A percentile compares a stretch with the other conserved stretches of the same genome.
Evolutionary conservation across 345 rosid genomes (phyloP).

Genomic region (Populus alba): DNA sequence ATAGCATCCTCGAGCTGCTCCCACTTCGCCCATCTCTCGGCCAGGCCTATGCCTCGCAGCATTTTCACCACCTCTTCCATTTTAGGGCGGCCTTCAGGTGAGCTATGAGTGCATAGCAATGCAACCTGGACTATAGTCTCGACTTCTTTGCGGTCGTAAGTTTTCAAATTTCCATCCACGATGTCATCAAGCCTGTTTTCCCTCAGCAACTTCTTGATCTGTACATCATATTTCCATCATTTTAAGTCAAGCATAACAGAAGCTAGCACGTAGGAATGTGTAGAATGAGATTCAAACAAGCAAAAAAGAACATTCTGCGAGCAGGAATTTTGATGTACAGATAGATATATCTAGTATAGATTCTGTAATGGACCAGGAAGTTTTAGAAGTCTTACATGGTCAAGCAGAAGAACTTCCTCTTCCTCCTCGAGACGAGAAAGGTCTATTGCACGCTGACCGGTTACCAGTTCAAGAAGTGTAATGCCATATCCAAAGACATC

Average conservation of each 20-base stretch:
- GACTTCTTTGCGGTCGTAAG: constrained; percentile 58
- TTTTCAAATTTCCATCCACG: constrained; percentile 57
- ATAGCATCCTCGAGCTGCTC: constrained; percentile 67
- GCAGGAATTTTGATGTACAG: neutral
- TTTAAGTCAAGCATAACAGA: neutral
- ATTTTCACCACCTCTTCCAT: constrained; percentile 76
- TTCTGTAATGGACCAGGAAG: too few relatives aligned
- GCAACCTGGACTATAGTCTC: constrained; percentile 74
- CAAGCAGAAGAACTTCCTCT: constrained; percentile 84
- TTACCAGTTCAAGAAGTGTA: constrained; percentile 82
- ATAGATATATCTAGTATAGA: too few relatives aligned
- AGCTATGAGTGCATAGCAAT: constrained; percentile 70
- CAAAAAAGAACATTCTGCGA: neutral
- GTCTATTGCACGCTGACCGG: constrained; percentile 88
- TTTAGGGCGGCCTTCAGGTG: constrained; percentile 71
- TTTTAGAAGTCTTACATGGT: constrained; percentile 55
- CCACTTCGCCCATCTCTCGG: constrained; percentile 74
- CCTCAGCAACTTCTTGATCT: constrained; percentile 71
- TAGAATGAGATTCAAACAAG: too few relatives aligned
- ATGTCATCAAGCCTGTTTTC: constrained; percentile 71
- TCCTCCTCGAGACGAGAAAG: constrained; percentile 83
- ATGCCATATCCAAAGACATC: constrained; percentile 90
- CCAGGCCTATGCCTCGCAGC: constrained; percentile 64
- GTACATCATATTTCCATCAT: constrained; percentile 19
- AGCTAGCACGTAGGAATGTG: too few relatives aligned